Evolutionary conservation across 129 eudicot genomes (phyloP), one percentile per base, ranked within the genome.

Genomic region (Mikania micrantha): DNA sequence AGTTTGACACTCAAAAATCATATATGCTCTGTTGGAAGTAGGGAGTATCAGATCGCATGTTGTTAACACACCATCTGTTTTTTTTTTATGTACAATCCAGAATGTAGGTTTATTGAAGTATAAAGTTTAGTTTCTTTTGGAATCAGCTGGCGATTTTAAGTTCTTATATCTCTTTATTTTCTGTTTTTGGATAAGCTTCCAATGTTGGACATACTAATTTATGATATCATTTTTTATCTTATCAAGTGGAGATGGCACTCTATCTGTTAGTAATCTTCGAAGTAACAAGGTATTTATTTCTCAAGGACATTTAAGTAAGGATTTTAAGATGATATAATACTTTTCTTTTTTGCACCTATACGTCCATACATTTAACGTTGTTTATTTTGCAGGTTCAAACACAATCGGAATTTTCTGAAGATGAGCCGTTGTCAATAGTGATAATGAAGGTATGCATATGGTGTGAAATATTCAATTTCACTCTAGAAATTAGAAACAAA

Each of bases 371-470:
- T 66, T 44, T 66, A 40, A 72, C 41, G 15, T 74, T 7, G 7
- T 13, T 66, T 75, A 3, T 27, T 35, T 20, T 61, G 53, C 83
- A 94, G 99, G 81, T 94, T 69, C 96, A 90, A 89, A 87, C 95
- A 40, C 91, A 83, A 21, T 89, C 99, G 24, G 99, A 94, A 80
- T 94, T 94, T 78, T 84, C 95, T 60, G 99, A 94, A 80, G 99
- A 94, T 45, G 99, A 94, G 79, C 85, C 88, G 67, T 85, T 87
- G 8, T 94, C 99, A 32, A 82, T 89, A 60, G 96, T 89, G 41
- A 81, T 94, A 58, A 89, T 94, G 99, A 94, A 94, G 99, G 99
- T 94, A 74, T 35, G 72, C 10, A 31, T 41, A 44, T 41, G 50
- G 25, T 42, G 17, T 21, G 7, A 36, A 20, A 4, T 62, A 20